Evolutionary conservation across 129 eudicot species (phyloP).

Genomic region (Apium graveolens): DNA sequence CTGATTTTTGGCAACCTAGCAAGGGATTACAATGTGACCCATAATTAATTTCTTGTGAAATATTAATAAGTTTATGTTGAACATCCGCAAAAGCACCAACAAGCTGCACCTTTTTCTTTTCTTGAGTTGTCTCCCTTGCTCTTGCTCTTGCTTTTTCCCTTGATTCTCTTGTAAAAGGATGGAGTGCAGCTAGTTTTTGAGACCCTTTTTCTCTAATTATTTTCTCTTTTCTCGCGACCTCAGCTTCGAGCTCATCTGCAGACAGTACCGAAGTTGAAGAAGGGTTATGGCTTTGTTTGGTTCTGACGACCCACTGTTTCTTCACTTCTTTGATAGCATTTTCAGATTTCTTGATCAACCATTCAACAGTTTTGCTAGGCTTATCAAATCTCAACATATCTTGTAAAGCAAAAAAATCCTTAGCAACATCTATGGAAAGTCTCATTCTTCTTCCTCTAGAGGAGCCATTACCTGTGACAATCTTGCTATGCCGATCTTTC

Average conservation of each 20-base stretch:
- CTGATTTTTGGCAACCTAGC: constrained; percentile 6
- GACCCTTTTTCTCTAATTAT: constrained; percentile 13
- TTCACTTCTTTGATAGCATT: constrained; percentile 45
- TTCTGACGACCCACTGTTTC: constrained; percentile 1
- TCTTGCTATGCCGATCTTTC: constrained; percentile 74
- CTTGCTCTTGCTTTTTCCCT: constrained; percentile 59
- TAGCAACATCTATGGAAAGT: constrained; percentile 62
- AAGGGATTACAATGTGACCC: constrained; percentile 23
- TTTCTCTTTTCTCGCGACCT: constrained; percentile 15
- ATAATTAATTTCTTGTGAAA: background rate
- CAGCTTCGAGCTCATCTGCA: constrained; percentile 16
- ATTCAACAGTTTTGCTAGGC: constrained; percentile 61
- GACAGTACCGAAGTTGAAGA: constrained; percentile 38
- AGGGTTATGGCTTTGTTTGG: constrained; percentile 14
- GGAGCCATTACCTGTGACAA: constrained; percentile 53
- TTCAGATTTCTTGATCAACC: constrained; percentile 49
- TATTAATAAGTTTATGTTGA: background rate
- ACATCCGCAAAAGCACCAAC: background rate
- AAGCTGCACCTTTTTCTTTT: constrained; percentile 23
- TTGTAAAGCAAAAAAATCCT: constrained; percentile 55
- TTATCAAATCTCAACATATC: constrained; percentile 60
- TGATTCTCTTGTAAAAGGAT: constrained; percentile 40
- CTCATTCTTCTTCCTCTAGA: constrained; percentile 76
- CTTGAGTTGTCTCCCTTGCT: constrained; percentile 61
- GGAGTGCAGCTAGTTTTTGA: constrained; percentile 21